A percentile compares a stretch with the other conserved stretches of the same genome.
Conservation (phyloP, 257 asterid genomes). For the Galeopsis tetrahit region DNA sequence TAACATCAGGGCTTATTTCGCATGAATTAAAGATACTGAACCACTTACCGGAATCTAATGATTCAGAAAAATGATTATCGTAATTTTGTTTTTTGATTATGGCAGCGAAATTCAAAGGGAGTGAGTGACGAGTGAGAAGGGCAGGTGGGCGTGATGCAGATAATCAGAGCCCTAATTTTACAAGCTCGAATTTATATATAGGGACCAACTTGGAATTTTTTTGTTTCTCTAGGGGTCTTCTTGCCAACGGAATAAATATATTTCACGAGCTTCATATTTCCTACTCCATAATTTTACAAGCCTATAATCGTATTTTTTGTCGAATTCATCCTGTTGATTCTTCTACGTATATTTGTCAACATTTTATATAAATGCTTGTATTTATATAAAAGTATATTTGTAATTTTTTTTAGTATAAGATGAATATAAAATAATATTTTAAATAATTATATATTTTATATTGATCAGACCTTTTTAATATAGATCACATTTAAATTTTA, state of each 20-base stretch:
- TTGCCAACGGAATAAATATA: constrained; percentile 5
- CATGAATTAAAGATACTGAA: constrained; percentile 31
- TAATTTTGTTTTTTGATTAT: constrained; percentile 23
- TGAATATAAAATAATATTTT: no score
- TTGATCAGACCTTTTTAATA: no score
- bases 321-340: no score
- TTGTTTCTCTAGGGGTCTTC: constrained; percentile 19
- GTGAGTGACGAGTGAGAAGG: constrained; percentile 48
- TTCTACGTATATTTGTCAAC: no score
- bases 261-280: neutral
- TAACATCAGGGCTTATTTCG: constrained; percentile 31
- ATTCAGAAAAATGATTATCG: constrained; percentile 17
- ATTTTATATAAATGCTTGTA: no score
- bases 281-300: no score
- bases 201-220: constrained; percentile 46
- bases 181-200: constrained; percentile 19
- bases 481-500: no score
- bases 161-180: constrained; percentile 58
- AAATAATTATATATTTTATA: no score
- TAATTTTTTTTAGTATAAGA: no score
- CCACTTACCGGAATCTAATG: constrained; percentile 34
- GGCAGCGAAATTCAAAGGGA: constrained; percentile 33
- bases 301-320: no score
- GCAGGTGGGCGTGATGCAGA: constrained; percentile 60
- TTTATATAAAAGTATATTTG: no score